These are phyloP conservation scores for Apiospora arundinis DNA, from an alignment of 2,329 filamentous ascomycete genomes.

Conservation along the genomic window DNA sequence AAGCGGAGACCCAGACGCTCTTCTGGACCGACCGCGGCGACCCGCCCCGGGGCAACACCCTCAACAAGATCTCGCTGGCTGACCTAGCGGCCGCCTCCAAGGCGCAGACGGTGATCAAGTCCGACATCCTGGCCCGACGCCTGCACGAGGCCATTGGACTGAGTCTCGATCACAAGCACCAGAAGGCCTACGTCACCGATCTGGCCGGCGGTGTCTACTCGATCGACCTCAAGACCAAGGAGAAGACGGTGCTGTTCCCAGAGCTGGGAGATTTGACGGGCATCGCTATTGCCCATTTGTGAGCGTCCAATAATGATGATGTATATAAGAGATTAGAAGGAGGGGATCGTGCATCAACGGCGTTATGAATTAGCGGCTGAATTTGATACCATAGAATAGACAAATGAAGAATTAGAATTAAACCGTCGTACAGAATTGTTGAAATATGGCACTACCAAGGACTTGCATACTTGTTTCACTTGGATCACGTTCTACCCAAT, in stretches of 20 bases:
- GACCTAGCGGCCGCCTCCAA: conserved; percentile 20
- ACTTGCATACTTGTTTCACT: no score
- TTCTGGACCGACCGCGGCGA: conserved; percentile 70
- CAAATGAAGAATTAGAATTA: background rate
- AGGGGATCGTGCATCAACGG: background rate
- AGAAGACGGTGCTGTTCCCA: conserved; percentile 26
- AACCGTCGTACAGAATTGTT: background rate
- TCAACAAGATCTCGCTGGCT: conserved; percentile 48
- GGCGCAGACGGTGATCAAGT: background rate
- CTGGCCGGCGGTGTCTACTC: conserved; percentile 27
- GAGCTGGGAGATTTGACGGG: conserved; percentile 27
- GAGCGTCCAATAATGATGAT: background rate
- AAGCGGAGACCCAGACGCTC: conserved; percentile 49
- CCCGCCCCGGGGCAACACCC: conserved; percentile 57
- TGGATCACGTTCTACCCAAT: no score
- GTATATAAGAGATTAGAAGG: background rate
- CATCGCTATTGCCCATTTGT: conserved; percentile 13
- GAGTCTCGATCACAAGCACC: conserved; percentile 24
- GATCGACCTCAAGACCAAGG: conserved; percentile 23
- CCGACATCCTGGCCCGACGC: conserved; percentile 27
- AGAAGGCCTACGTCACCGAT: conserved; percentile 26
- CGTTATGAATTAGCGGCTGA: conserved; percentile 1
- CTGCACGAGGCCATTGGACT: conserved; percentile 30
- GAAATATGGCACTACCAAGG: background rate
- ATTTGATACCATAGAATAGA: background rate